Conservation (phyloP, 768 basidiomycete species). For the Pleurotus giganteus region DNA sequence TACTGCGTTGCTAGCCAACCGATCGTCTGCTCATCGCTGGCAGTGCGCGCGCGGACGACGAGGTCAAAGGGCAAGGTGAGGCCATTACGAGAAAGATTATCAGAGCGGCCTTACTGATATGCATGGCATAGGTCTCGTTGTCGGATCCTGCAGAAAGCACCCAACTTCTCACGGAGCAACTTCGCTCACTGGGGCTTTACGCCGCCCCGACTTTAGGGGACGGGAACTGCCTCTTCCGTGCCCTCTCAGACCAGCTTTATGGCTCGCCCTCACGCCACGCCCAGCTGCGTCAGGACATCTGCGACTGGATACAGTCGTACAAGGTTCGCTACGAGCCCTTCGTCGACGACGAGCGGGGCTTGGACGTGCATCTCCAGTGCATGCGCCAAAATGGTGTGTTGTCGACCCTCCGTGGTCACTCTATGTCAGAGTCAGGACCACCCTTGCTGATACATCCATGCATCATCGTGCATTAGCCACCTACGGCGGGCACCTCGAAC, state of each 20-base stretch:
- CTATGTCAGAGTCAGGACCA: conserved; percentile 1
- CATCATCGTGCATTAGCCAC: conserved; percentile 48
- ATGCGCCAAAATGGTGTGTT: conserved; percentile 77
- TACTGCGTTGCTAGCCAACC: neutral
- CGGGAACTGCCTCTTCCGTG: conserved; percentile 93
- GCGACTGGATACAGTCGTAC: conserved; percentile 75
- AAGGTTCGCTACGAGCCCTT: conserved; percentile 79
- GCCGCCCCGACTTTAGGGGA: conserved; percentile 86
- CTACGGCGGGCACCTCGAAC: conserved; percentile 90
- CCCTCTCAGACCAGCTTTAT: conserved; percentile 83
- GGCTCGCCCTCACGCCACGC: conserved; percentile 71
- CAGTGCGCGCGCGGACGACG: conserved; percentile 57
- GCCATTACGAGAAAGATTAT: conserved; percentile 17
- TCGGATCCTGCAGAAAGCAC: conserved; percentile 65
- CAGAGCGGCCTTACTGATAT: neutral
- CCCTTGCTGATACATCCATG: conserved; percentile 4
- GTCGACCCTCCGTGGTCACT: conserved; percentile 8
- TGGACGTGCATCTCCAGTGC: conserved; percentile 67
- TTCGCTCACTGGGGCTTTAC: conserved; percentile 78
- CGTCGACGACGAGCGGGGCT: conserved; percentile 79
- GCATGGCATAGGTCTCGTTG: conserved; percentile 24
- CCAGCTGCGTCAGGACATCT: conserved; percentile 70
- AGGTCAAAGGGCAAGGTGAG: conserved; percentile 58
- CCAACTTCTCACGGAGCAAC: conserved; percentile 66
- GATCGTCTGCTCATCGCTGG: conserved; percentile 26